Evolutionary conservation across 352 stramenopile genomes (phyloP), one percentile per base, ranked within the genome.

Genomic region (Lagenidium giganteum): DNA sequence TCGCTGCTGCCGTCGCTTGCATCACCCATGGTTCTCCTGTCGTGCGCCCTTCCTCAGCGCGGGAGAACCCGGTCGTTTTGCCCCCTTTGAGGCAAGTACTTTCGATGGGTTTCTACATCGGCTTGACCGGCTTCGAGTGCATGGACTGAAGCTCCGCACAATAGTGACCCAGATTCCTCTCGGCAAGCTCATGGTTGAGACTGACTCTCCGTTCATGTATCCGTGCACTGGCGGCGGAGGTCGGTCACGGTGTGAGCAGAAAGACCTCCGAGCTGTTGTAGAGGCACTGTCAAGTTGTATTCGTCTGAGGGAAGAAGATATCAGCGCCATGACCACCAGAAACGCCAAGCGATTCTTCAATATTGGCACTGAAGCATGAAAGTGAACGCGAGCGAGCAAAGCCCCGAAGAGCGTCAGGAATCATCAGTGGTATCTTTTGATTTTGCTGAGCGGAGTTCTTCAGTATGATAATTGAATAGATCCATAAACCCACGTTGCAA

Each of bases 121-220:
- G 75, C 0, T 27, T 90, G n/a, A 90, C 78, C 3, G 78, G 78
- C 0, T 87, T 70, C 22, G 47, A 88, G 1, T 83, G 72, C 28
- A 87, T 87, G 72, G 58, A 85, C 16, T 44, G 28, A 48, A 53
- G 39, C 46, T 90, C 26, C 71, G 70, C 11, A 42, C 43, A 3
- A 73, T 83, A 37, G 58, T 67, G 8, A 25, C 49, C 2, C 25
- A 44, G 8, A 69, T 90, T 30, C 75, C 72, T 17, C 30, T 70
- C n/a, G 62, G 83, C 45, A 61, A 59, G 20, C 56, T 90, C 33
- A 56, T 90, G 59, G 68, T 87, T 27, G 74, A 90, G 65, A 90
- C 75, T 14, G 78, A 90, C 42, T 74, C 74, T 18, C 78, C 78
- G 9, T 90, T 73, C 60, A 90, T 90, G 78, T 83, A 78, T 33